Evolutionary conservation across 345 rosid genomes (phyloP).

Genomic region (Hibiscus trionum): DNA sequence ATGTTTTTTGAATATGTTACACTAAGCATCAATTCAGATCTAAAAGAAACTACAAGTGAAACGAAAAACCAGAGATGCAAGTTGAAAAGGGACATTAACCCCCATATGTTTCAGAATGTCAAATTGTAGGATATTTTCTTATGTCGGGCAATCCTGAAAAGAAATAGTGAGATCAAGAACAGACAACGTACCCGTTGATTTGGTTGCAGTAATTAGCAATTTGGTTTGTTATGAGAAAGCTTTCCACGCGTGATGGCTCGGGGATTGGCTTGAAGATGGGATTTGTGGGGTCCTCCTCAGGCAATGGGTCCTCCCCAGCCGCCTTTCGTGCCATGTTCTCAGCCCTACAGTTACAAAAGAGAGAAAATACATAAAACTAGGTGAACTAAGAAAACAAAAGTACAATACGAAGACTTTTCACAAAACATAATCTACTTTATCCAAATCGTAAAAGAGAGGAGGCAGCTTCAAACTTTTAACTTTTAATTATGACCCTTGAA

Average conservation of each 20-base stretch:
- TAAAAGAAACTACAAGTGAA: not conserved
- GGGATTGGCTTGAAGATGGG: constrained; percentile 85
- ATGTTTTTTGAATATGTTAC: not conserved
- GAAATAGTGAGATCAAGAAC: not conserved
- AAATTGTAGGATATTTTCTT: not conserved
- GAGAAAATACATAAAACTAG: not conserved
- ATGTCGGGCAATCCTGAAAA: not conserved
- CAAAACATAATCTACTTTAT: not conserved
- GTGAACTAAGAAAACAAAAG: not conserved
- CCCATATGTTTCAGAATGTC: not conserved
- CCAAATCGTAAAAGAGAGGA: not conserved
- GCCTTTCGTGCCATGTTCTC: constrained; percentile 84
- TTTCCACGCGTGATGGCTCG: constrained; percentile 91
- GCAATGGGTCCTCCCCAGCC: constrained; percentile 88
- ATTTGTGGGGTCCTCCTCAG: constrained; percentile 96
- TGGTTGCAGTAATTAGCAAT: constrained; percentile 91
- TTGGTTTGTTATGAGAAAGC: constrained; percentile 91
- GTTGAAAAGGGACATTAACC: not conserved
- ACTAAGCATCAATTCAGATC: not conserved
- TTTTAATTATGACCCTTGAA: not conserved
- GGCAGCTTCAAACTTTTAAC: not conserved
- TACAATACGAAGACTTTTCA: not conserved
- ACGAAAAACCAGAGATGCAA: not conserved
- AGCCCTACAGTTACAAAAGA: constrained; percentile 42
- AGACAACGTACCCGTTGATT: constrained; percentile 72